These are phyloP conservation scores for Pseudodiploospora longispora DNA, from an alignment of 2,329 filamentous ascomycete species.

Conservation along the genomic window DNA sequence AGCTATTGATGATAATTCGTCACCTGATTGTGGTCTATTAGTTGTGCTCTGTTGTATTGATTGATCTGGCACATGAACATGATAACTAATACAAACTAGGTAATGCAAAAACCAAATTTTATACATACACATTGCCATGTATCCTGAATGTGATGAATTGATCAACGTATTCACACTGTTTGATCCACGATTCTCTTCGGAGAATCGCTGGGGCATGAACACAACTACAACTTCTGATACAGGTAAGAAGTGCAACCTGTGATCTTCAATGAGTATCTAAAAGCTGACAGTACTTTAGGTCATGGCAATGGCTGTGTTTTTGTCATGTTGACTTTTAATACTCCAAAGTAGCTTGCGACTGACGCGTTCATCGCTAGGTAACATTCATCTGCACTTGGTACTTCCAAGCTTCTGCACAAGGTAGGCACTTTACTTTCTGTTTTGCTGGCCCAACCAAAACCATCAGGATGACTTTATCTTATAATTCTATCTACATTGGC, in stretches of 20 bases:
- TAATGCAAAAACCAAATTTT: too few relatives aligned
- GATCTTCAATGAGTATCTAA: too few relatives aligned
- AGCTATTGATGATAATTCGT: conserved; percentile 60
- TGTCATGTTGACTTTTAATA: too few relatives aligned
- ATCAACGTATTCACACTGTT: conserved; percentile 52
- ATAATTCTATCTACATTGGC: conserved; percentile 37
- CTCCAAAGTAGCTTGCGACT: too few relatives aligned
- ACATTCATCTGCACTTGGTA: neutral
- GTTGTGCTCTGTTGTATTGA: conserved; percentile 1
- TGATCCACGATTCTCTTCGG: conserved; percentile 34
- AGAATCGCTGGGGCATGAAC: conserved; percentile 41
- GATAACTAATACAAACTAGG: too few relatives aligned
- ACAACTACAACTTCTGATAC: conserved; percentile 46
- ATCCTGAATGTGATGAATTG: conserved; percentile 37
- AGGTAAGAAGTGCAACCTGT: conserved; percentile 19
- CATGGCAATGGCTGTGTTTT: too few relatives aligned
- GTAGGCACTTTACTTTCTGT: conserved; percentile 9
- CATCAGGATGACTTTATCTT: conserved; percentile 40
- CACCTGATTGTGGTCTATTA: conserved; percentile 46
- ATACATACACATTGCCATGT: conserved; percentile 8
- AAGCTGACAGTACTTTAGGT: too few relatives aligned
- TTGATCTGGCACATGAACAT: neutral
- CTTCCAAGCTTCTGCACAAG: neutral
- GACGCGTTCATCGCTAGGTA: neutral
- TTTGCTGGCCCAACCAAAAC: conserved; percentile 11